These are phyloP conservation scores for Marasmius tenuissimus DNA, from an alignment of 1,284 basidiomycete genomes.

Conservation along the genomic window DNA sequence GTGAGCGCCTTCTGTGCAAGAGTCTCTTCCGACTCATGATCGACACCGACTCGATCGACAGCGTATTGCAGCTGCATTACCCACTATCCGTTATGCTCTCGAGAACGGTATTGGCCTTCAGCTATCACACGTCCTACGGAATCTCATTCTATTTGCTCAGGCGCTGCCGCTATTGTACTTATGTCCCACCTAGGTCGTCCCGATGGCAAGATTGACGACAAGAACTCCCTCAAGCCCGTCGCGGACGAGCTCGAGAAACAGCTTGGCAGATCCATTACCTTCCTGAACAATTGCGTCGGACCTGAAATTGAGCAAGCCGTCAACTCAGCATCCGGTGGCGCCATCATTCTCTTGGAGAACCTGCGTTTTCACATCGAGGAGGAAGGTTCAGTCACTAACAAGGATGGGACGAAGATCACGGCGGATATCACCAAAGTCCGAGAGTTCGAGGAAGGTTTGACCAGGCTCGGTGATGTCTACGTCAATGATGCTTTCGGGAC, in stretches of 20 bases:
- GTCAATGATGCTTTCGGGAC: constrained; percentile 99
- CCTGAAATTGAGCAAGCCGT: constrained; percentile 82
- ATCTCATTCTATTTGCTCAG: constrained; percentile 38
- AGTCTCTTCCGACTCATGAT: constrained; percentile 8
- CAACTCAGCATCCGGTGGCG: constrained; percentile 67
- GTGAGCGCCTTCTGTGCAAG: constrained; percentile 58
- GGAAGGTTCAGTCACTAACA: constrained; percentile 93
- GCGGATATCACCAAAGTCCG: constrained; percentile 83
- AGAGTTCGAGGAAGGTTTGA: constrained; percentile 86
- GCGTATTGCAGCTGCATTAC: constrained; percentile 96
- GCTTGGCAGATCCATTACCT: constrained; percentile 73
- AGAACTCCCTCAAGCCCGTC: constrained; percentile 92
- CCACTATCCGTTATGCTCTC: constrained; percentile 94
- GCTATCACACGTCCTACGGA: constrained; percentile 4
- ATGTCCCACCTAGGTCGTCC: constrained; percentile 99
- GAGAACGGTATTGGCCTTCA: constrained; percentile 64
- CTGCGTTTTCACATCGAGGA: constrained; percentile 98
- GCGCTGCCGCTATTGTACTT: constrained; percentile 84
- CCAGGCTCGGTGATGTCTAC: constrained; percentile 94
- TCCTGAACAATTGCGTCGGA: constrained; percentile 88
- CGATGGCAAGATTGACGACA: constrained; percentile 86
- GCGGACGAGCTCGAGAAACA: constrained; percentile 73
- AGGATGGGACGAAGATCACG: constrained; percentile 91
- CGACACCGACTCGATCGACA: no score
- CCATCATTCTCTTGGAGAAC: constrained; percentile 95